Evolutionary conservation across 2,329 filamentous ascomycete species (phyloP), one percentile per base, ranked within the genome.

Genomic region (Diaporthe citriasiana): DNA sequence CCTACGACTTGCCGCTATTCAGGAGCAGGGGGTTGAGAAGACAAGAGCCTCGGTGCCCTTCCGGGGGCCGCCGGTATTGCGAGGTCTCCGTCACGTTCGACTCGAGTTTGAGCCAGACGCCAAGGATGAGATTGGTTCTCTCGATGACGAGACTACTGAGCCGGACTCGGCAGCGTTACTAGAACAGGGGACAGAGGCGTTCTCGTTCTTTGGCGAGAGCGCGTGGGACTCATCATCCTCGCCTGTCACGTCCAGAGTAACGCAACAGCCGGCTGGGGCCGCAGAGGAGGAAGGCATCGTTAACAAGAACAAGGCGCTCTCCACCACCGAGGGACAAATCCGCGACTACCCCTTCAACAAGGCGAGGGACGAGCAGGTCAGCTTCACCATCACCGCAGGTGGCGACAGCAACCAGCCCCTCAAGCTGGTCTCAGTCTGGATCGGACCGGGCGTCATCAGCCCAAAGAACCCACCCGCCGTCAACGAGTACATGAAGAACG

Each of bases 21-120:
- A 92, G 76, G 89, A 91, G 77, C 79, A 82, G 5, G 80, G 77
- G 0, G 86, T 91, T 10, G 79, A 83, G 22, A 75, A 81, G 17
- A 78, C 65, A 25, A 35, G 57, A 15, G 56, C 74, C 8, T 71
- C 70, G 59, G 78, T 76, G 51, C 57, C 59, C 22, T 80, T 81
- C 4, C 84, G 85, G 5, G 82, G 82, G 0, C 85, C 88, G 3
- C 77, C 82, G 2, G 78, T 87, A 4, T 80, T 92, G 8, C 78
- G 79, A 4, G 90, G 90, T 15, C 81, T 92, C n/a, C 84, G 86
- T 71, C 85, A 87, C 73, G 78, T 92, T 22, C 81, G 85, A 3
- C 81, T 92, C 8, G 90, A 92, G 78, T 87, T 92, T 74, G 85
- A 87, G 35, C 80, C 83, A 0, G 86, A 87, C 63, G 81, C 82